Evolutionary conservation across 2,329 filamentous ascomycete species (phyloP).

Genomic region (Paraphaeosphaeria minitans): DNA sequence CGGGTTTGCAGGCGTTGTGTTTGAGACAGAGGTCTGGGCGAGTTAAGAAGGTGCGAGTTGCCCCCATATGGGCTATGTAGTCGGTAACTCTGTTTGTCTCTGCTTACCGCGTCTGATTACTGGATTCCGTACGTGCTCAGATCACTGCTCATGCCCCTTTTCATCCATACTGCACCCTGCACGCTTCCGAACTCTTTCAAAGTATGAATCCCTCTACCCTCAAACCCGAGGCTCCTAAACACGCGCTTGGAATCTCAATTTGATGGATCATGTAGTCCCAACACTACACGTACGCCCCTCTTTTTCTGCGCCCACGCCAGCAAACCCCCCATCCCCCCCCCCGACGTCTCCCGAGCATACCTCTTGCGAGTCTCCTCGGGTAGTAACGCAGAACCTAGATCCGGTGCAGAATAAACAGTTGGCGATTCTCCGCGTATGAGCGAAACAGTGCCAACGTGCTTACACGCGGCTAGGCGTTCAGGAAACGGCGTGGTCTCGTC

Average conservation of each 20-base stretch:
- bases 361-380: not conserved
- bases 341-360: not conserved
- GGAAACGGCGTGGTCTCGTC: not conserved
- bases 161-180: not conserved
- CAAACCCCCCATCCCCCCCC: not conserved
- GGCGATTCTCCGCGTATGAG: not conserved
- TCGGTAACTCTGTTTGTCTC: not conserved
- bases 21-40: not conserved
- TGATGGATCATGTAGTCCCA: not conserved
- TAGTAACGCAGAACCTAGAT: not conserved
- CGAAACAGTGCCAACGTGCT: not conserved
- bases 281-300: not conserved
- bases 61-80: not conserved
- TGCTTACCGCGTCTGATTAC: not conserved
- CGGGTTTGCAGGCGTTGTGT: not conserved
- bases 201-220: not conserved
- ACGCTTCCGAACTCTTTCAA: not conserved
- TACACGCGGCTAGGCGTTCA: not conserved
- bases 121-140: not conserved
- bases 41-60: not conserved
- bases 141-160: not conserved
- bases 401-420: not conserved
- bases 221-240: not conserved
- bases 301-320: not conserved
- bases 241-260: not conserved